phyloP scores from a whole-genome alignment of 2,329 filamentous ascomycete genomes.

The Chaetomium strumarium region DNA sequence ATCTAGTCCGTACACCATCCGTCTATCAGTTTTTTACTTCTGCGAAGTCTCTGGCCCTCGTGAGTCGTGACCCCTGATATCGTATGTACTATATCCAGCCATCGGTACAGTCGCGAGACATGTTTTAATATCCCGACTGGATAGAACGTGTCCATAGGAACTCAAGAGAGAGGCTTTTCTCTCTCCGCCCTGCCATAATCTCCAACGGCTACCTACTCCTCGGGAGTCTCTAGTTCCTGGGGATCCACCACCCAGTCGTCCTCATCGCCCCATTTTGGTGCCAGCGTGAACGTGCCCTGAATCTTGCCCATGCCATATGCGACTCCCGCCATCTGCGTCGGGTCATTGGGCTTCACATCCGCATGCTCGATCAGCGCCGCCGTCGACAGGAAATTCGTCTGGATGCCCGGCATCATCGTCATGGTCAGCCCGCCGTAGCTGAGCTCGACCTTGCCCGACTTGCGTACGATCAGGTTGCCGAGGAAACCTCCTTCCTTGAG shows the following conservation, averaged over 20 bases:
- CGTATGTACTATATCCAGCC: neutral
- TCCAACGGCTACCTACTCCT: slow-evolving; percentile 13
- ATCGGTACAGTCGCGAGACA: neutral
- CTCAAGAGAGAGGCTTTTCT: neutral
- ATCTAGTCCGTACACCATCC: slow-evolving; percentile 9
- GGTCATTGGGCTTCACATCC: slow-evolving; percentile 43
- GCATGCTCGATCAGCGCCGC: slow-evolving; percentile 55
- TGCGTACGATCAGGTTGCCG: slow-evolving; percentile 54
- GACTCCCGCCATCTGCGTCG: slow-evolving; percentile 40
- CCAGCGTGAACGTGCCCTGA: slow-evolving; percentile 55
- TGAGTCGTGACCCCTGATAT: neutral
- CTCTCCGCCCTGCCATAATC: neutral
- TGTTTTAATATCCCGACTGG: no score
- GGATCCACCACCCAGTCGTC: slow-evolving; percentile 47
- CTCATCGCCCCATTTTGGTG: slow-evolving; percentile 53
- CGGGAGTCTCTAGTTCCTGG: slow-evolving; percentile 28
- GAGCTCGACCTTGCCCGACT: slow-evolving; percentile 56
- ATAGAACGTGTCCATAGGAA: neutral
- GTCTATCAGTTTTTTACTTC: neutral
- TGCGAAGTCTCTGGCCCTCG: neutral
- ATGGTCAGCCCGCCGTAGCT: slow-evolving; percentile 56
- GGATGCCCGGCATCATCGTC: slow-evolving; percentile 47
- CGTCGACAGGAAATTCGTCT: slow-evolving; percentile 49
- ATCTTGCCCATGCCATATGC: slow-evolving; percentile 59
- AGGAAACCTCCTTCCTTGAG: slow-evolving; percentile 50